Evolutionary conservation across 345 rosid species (phyloP), one percentile per base, ranked within the genome.

Genomic region (Camelina neglecta): DNA sequence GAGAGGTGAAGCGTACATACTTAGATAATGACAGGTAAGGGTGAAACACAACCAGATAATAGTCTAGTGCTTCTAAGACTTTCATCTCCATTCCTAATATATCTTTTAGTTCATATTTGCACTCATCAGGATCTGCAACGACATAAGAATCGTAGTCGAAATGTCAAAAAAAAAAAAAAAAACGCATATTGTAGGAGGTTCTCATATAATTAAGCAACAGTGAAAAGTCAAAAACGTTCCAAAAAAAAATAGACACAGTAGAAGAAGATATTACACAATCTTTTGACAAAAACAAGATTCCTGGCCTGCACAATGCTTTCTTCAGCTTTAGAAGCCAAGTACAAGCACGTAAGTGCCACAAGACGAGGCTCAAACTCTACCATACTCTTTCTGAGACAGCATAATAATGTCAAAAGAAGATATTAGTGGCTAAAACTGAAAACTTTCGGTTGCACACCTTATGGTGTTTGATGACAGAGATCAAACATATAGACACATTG

Each of bases 81-180:
- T 86, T 94, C 98, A 92, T 92, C 85, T 94, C 98, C 97, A 92
- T 94, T 82, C 91, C 98, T 72, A 94, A 88, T 66, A 94, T 90
- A 70, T 94, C 97, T 80, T 92, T 94, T 65, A 89, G 78, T 81
- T 94, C 97, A 60, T 76, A 92, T 59, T 83, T 83, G 68, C 84
- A 85, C 82, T 86, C 98, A 81, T 92, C 97, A 8, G 86, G 6
- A 88, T 79, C 98, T 91, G 86, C 64, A 79, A 63, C 50, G 47
- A 49, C 76, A 64, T 45, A 77, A 60, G 29, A 76, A 16, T 75
- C 61, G 15, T 61, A 16, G 45, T 82, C 42, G 63, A 73, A 48
- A 81, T 6, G 49, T 62, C 36, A 57, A 44, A 0, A 18, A 18
- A 18, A 18, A 18, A 18, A 18, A 18, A 18, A 65, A 55, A 67